Conservation (phyloP, 805 yeast genomes). For the Candida palmyrensis region DNA sequence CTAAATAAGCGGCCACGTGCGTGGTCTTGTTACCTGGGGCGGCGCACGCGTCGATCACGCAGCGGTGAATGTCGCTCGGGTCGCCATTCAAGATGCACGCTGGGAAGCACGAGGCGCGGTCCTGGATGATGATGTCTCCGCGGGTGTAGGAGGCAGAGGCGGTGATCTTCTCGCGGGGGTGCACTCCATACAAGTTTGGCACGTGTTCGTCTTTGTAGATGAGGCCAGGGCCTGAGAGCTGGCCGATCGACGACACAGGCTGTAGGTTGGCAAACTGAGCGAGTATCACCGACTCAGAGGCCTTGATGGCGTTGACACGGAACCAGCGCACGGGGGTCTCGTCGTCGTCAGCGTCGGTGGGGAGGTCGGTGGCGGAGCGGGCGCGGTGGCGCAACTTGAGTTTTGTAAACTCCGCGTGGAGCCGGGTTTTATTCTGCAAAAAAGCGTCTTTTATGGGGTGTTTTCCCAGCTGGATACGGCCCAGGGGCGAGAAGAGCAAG, state of each 20-base stretch:
- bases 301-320: constrained; percentile 62
- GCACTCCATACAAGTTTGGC: constrained; percentile 75
- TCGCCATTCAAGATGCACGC: constrained; percentile 63
- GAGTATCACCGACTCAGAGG: constrained; percentile 34
- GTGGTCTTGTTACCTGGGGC: constrained; percentile 99
- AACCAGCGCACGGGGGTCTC: constrained; percentile 80
- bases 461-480: constrained; percentile 85
- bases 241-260: constrained; percentile 40
- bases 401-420: constrained; percentile 77
- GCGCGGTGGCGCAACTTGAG: constrained; percentile 71
- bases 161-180: constrained; percentile 69
- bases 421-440: constrained; percentile 70
- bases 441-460: constrained; percentile 81
- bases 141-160: constrained; percentile 60
- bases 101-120: constrained; percentile 95
- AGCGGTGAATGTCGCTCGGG: constrained; percentile 49
- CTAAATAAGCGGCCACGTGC: constrained; percentile 70
- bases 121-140: constrained; percentile 88
- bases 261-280: constrained; percentile 40
- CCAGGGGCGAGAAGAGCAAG: constrained; percentile 64
- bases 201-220: constrained; percentile 72
- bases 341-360: constrained; percentile 46
- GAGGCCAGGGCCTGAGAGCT: constrained; percentile 39
- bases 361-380: constrained; percentile 44
- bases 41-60: constrained; percentile 88